Percentiles rank a stretch among this genome's conserved stretches.
These are phyloP conservation scores for Dactylis glomerata DNA, from an alignment of 176 grass and related monocot species.

Conservation along the genomic window DNA sequence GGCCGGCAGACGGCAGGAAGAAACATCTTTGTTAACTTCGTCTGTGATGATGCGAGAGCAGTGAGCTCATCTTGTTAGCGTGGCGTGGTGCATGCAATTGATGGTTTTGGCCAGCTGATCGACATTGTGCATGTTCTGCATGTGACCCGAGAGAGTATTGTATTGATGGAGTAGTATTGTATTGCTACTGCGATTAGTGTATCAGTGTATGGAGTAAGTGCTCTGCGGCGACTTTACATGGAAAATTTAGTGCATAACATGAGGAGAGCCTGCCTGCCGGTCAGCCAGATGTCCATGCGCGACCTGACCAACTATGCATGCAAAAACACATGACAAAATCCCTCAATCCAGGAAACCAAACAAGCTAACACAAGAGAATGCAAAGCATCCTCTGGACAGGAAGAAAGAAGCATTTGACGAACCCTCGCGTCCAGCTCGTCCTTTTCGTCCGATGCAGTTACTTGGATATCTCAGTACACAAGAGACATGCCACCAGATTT, in stretches of 20 bases:
- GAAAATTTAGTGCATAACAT: neutral
- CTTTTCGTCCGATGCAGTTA: slow-evolving; percentile 9
- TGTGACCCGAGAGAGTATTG: slow-evolving; percentile 5
- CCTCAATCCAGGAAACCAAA: too few species aligned
- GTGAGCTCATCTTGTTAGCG: neutral
- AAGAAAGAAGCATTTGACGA: neutral
- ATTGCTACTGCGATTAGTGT: neutral
- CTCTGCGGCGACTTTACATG: neutral
- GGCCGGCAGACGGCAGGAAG: neutral
- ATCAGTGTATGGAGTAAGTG: neutral
- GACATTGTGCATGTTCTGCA: slow-evolving; percentile 31
- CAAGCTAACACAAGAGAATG: neutral
- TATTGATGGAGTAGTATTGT: too few species aligned
- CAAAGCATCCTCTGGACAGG: too few species aligned
- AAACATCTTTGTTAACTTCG: neutral
- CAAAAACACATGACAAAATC: too few species aligned
- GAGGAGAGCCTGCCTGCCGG: neutral
- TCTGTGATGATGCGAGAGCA: neutral
- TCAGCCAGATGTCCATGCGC: neutral
- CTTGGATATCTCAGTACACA: neutral
- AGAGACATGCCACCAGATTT: neutral
- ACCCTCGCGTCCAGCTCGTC: neutral
- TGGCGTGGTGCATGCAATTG: neutral
- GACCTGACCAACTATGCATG: too few species aligned
- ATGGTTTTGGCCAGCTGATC: slow-evolving; percentile 20